phyloP scores from a whole-genome alignment of 306 rosid species.

The Rosa chinensis region DNA sequence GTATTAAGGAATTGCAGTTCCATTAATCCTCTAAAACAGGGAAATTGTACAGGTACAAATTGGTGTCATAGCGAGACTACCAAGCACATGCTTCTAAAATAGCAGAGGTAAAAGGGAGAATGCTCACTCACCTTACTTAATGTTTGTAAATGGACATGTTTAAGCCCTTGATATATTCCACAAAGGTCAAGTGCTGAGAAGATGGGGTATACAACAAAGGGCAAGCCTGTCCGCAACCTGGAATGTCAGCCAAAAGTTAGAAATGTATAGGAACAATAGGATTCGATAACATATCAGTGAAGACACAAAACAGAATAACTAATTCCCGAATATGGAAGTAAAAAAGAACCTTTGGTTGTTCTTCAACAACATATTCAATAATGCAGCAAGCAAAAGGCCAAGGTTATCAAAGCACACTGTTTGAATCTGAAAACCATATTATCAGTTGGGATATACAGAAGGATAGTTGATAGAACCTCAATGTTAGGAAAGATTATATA shows the following conservation, averaged over 20 bases:
- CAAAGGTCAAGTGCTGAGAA: slow-evolving; percentile 79
- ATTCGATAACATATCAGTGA: not conserved
- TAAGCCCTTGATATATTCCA: slow-evolving; percentile 83
- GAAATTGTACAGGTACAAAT: not conserved
- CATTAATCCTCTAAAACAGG: not conserved
- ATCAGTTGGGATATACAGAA: slow-evolving; percentile 9
- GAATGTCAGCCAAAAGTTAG: slow-evolving; percentile 40
- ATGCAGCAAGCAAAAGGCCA: slow-evolving; percentile 78
- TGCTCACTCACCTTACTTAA: slow-evolving; percentile 64
- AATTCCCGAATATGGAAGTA: slow-evolving; percentile 1
- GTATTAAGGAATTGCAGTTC: not conserved
- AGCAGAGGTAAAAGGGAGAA: not conserved
- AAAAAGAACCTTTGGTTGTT: slow-evolving; percentile 57
- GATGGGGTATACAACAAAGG: slow-evolving; percentile 67
- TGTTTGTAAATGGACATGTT: slow-evolving; percentile 83
- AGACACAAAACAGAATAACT: not conserved
- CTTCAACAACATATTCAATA: slow-evolving; percentile 58
- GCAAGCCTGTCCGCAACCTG: slow-evolving; percentile 64
- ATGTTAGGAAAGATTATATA: slow-evolving; percentile 13
- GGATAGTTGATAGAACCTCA: not conserved
- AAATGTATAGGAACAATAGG: slow-evolving; percentile 3
- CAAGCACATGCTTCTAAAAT: not conserved
- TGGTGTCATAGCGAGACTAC: not conserved
- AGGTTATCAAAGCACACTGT: slow-evolving; percentile 95
- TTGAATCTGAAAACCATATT: slow-evolving; percentile 64